Base-by-base conservation (phyloP, 2,329 filamentous ascomycete genomes). In the Trichoderma simmonsii region DNA sequence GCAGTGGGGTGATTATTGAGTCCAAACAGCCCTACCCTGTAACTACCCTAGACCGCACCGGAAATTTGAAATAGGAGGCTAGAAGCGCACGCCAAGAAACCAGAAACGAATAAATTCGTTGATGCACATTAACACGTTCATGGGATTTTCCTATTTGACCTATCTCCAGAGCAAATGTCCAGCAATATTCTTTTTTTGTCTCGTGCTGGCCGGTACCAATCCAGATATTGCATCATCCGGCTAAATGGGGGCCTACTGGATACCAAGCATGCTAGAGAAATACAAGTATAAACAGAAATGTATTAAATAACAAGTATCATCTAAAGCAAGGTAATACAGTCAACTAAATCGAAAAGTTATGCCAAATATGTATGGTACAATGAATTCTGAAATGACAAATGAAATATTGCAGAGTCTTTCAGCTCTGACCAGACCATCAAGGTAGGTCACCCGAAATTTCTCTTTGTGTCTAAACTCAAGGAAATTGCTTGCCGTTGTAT, bases 381-480 rank as follows among this genome's bases (percentile, higher is more conserved):
- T 4, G 39, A 70, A 69, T 3, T 15, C 4, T 11, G 51, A 48
- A 30, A 28, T 21, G 67, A 70, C 67, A 70, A 62, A 70, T 24
- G 39, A 70, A 62, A 62, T 21, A 26, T 26, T 60, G 56, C 1
- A 36, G 56, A 36, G 57, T 28, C n/a, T 28, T 18, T 12, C 8
- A 26, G 36, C 14, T n/a, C n/a, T 70, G 28, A 15, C 32, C 39
- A 34, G 36, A 12, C 54, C 56, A 15, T 60, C n/a, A 69, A 32
- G 34, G 54, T n/a, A 68, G 21, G 65, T 48, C 43, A 12, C n/a
- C n/a, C 12, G 14, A 6, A 4, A n/a, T 24, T 26, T 18, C 15
- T 67, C 28, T 36, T n/a, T 39, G 43, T 51, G 62, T 9, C 34
- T 24, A 28, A 65, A 70, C 39, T 70, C 67, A 54, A 70, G 67